Percentiles rank a stretch among this genome's conserved stretches.
These are phyloP conservation scores for Neovahlkampfia damariscottae DNA, from an alignment of 78 protist genomes.

Conservation along the genomic window DNA sequence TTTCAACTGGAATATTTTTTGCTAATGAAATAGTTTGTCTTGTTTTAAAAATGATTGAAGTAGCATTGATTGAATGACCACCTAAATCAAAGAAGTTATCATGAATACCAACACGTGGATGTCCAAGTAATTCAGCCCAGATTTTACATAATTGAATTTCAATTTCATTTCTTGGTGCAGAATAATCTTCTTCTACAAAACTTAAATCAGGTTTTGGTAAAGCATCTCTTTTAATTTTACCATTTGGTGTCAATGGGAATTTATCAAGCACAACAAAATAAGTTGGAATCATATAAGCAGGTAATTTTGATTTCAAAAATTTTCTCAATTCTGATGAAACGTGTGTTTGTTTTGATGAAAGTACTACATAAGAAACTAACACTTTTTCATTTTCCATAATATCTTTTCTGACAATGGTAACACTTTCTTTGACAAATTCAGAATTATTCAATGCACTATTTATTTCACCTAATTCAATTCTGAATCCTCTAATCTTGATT, in stretches of 20 bases:
- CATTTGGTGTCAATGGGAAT: conserved; percentile 64
- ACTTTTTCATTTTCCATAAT: conserved; percentile 21
- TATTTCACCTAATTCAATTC: conserved; percentile 60
- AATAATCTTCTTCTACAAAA: neutral
- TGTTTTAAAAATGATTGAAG: conserved; percentile 1
- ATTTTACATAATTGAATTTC: conserved; percentile 13
- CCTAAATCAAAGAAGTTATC: conserved; percentile 54
- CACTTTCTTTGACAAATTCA: conserved; percentile 19
- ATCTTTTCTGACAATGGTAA: conserved; percentile 35
- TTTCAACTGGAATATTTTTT: conserved; percentile 28
- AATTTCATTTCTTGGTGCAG: neutral
- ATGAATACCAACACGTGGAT: neutral
- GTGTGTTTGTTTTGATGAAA: neutral
- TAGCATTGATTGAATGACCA: conserved; percentile 44
- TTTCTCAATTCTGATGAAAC: conserved; percentile 4
- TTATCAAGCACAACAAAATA: neutral
- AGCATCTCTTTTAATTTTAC: conserved; percentile 26
- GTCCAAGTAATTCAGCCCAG: conserved; percentile 9
- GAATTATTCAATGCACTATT: neutral
- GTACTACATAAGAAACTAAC: conserved; percentile 36
- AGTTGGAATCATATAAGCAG: conserved; percentile 42
- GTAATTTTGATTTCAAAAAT: conserved; percentile 27
- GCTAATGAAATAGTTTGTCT: neutral
- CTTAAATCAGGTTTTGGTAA: neutral
- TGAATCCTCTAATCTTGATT: conserved; percentile 58